Base-by-base conservation (phyloP, 2,329 filamentous ascomycete species). In the Nannizziopsis arthrosporioides region DNA sequence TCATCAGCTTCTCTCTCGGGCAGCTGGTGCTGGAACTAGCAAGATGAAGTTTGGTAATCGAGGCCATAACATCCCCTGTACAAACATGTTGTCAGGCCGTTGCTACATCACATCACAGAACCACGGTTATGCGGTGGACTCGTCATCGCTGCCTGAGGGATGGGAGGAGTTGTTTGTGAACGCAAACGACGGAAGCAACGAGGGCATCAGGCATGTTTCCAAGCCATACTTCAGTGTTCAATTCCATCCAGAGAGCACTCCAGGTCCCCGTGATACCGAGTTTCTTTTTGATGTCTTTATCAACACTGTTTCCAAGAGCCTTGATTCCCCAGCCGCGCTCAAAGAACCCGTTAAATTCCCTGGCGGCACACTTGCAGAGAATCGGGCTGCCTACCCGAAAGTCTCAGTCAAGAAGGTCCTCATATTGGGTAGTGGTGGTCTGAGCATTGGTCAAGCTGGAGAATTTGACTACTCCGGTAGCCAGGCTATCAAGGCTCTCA, bases 11-110 rank as follows among this genome's bases (percentile, higher is more conserved):
- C 80, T 96, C 45, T 88, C 90, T 47, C 79, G 88, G 58, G 88
- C 90, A 50, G 81, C 88, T 30, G 90, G 90, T 48, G 90, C 89
- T 41, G 75, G 75, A 41, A 96, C 92, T 0, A 69, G 77, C 61
- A 98, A 98, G 76, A 94, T 98, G 87, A 96, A 96, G 76, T 98
- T 95, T 61, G 92, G 92, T 72, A 98, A 98, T 73, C 86, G 92
- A 61, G 92, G 90, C 38, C 87, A 94, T 74, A 98, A 98, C 71
- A 96, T 98, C 61, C 92, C 92, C 39, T 95, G 89, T 74, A 96
- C 90, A 9, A 95, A 85, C 70, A 78, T 94, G 77, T 74, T 96
- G 56, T 94, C 90, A 39, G 92, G 92, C 58, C 88, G 88, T 71
- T 98, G 92, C 67, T 90, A 98, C 71, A 98, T 98, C 64, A 98